phyloP scores from a whole-genome alignment of 2,329 filamentous ascomycete species.

The Orbilia ellipsospora region DNA sequence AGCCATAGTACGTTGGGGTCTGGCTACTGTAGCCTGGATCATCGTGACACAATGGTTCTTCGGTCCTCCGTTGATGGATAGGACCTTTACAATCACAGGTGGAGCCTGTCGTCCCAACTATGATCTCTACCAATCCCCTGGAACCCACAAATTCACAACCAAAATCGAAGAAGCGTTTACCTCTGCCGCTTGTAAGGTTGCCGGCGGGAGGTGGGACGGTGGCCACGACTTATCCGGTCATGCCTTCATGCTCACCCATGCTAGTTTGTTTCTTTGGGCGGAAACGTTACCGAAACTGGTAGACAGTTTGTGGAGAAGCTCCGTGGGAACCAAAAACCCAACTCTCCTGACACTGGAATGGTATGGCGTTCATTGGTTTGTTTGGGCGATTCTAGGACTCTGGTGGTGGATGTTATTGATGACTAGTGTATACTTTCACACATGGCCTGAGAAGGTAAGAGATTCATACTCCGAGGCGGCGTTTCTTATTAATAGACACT shows the following conservation, averaged over 20 bases:
- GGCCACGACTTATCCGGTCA: conserved; percentile 97
- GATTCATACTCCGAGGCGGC: not conserved
- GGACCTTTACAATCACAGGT: conserved; percentile 87
- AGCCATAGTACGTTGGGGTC: conserved; percentile 74
- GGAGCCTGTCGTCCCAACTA: conserved; percentile 78
- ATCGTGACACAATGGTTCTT: conserved; percentile 97
- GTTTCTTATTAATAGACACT: not conserved
- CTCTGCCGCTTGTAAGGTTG: conserved; percentile 81
- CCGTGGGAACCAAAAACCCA: conserved; percentile 65
- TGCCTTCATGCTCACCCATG: conserved; percentile 89
- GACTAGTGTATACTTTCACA: conserved; percentile 98
- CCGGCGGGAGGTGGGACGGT: conserved; percentile 87
- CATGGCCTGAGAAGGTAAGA: conserved; percentile 95
- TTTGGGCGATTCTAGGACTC: conserved; percentile 72
- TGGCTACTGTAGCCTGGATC: conserved; percentile 83
- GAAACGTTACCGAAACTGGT: conserved; percentile 71
- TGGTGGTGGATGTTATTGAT: conserved; percentile 97
- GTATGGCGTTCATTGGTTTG: conserved; percentile 63
- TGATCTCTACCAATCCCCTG: conserved; percentile 58
- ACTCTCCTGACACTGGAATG: conserved; percentile 66
- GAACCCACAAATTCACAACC: conserved; percentile 65
- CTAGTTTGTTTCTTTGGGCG: conserved; percentile 81
- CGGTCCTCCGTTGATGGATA: conserved; percentile 87
- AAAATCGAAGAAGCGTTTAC: conserved; percentile 71
- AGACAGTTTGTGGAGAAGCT: conserved; percentile 58